Evolutionary conservation across 2,329 filamentous ascomycete species (phyloP), one percentile per base, ranked within the genome.

Genomic region (Botryotinia calthae): DNA sequence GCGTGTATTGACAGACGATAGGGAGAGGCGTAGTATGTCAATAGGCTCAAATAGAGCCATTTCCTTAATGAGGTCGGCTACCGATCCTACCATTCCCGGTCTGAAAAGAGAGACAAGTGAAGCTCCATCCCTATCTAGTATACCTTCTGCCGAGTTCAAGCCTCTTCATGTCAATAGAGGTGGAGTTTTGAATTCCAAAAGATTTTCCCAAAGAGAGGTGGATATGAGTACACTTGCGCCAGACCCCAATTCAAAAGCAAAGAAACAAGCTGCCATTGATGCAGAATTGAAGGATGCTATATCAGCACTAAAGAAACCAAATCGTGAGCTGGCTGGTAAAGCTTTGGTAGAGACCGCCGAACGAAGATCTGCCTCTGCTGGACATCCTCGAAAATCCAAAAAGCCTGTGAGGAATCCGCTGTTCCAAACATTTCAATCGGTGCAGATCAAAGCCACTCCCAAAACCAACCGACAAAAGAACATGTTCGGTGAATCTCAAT

Each of bases 231-330:
- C 86, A 76, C 84, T 86, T 75, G 85, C 84, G 42, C 85, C 84
- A 51, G 81, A 85, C 44, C 85, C 86, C 2, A 88, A 90, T 72
- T 80, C 83, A 1, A 93, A 88, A 81, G 85, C 87, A 46, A 88
- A 84, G 77, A 92, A 89, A 80, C 91, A 91, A 79, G 90, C 89
- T 4, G 82, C 87, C 34, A 86, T 93, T 2, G 89, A 93, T 65
- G 88, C 90, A 42, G 90, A 94, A 78, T 82, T 95, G 48, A 88
- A 89, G 76, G 88, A 93, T 73, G 93, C 93, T 14, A 95, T 96
- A 67, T 88, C 87, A 9, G 87, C 90, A 16, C 81, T 95, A 59
- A 90, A 92, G 80, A 93, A 90, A 81, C 93, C 93, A 1, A 94
- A 95, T 78, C 88, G 93, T 63, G 87, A 88, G 34, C 85, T 92